phyloP scores from a whole-genome alignment of 2,329 filamentous ascomycete genomes.

The Dactylellina parvicollis region DNA sequence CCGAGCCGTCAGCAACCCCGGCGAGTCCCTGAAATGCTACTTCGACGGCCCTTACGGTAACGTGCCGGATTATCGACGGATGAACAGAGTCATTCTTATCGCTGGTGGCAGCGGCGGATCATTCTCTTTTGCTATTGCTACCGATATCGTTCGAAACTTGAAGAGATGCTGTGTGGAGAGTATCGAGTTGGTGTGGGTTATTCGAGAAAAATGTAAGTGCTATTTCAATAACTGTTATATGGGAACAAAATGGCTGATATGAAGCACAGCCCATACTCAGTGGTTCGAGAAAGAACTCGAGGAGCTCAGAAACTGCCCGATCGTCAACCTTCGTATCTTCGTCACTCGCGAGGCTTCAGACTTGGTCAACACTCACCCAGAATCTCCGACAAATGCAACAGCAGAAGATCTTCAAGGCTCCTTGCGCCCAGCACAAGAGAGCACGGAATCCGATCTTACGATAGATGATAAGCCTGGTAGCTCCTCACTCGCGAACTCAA shows the following conservation, averaged over 20 bases:
- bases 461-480: slow-evolving; percentile 39
- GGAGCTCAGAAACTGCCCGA: slow-evolving; percentile 57
- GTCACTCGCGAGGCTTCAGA: slow-evolving; percentile 62
- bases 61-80: slow-evolving; percentile 66
- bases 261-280: slow-evolving; percentile 52
- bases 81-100: slow-evolving; percentile 69
- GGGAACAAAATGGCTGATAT: not conserved
- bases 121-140: slow-evolving; percentile 67
- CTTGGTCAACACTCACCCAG: slow-evolving; percentile 44
- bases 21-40: slow-evolving; percentile 65
- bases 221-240: not conserved
- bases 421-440: slow-evolving; percentile 16
- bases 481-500: slow-evolving; percentile 7
- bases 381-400: slow-evolving; percentile 46
- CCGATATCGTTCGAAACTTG: slow-evolving; percentile 64
- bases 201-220: slow-evolving; percentile 64
- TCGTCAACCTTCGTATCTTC: slow-evolving; percentile 59
- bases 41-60: slow-evolving; percentile 71
- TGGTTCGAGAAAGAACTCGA: slow-evolving; percentile 59
- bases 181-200: slow-evolving; percentile 66
- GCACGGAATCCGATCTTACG: slow-evolving; percentile 29
- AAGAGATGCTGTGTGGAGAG: slow-evolving; percentile 60
- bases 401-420: slow-evolving; percentile 40
- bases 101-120: slow-evolving; percentile 72
- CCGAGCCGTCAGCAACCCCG: slow-evolving; percentile 66